Base-by-base conservation (phyloP, 208 protist species). In the Leptomonas seymouri region DNA sequence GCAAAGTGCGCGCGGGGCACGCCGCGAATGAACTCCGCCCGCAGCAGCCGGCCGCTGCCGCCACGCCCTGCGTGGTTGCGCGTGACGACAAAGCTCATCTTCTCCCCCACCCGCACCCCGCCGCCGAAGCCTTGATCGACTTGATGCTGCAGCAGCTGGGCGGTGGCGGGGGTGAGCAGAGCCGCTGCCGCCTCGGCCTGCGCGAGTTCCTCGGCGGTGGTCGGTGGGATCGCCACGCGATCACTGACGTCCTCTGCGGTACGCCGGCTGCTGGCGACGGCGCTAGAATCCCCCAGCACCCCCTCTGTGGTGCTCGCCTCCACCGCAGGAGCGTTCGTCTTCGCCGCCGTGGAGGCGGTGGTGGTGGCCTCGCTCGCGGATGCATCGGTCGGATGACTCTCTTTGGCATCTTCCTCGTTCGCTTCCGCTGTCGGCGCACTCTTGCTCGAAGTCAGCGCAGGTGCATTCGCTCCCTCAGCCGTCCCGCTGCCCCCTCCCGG, bases 11-110 rank as follows among this genome's bases (percentile, higher is more conserved):
- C 55, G 20, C 21, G 54, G 20, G 82, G 74, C 6, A 74, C n/a
- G 20, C 89, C 89, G 7, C 82, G 80, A 16, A 94, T 79, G 54
- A 82, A 71, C 58, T 93, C 86, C 23, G 86, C 89, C 4, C 86
- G 81, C 44, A 94, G 79, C 42, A 90, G 80, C 2, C 89, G 84
- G 18, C 60, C 71, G 41, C 50, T 76, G 28, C 80, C 70, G 34
- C 73, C 61, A 23, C 80, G 80, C 7, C 36, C 75, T 20, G 75
- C 70, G 21, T 75, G 56, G 60, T 93, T 93, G 61, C 84, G 82
- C 3, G 79, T 86, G 20, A 85, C 80, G 25, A 84, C 79, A 61
- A 93, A 90, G 42, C 62, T 86, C 28, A 91, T 42, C 14, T 36
- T 62, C 50, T 93, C 87, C 11, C 58, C 53, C 3, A 81, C 69